Conservation (phyloP, 495 filamentous ascomycete species). For the Bombardia bombarda region DNA sequence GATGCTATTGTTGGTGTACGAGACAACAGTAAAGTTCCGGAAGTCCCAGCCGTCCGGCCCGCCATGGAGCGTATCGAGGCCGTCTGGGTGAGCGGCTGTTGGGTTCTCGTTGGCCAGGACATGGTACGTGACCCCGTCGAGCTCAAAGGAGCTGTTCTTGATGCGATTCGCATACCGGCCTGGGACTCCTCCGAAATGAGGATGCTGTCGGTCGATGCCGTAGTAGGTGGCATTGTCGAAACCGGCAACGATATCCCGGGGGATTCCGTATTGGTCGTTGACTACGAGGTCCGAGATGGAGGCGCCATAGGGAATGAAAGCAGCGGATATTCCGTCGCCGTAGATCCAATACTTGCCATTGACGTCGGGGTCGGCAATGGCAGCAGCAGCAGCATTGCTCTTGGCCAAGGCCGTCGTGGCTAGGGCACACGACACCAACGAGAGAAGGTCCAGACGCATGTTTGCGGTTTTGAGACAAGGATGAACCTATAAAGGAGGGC, state of each 20-base stretch:
- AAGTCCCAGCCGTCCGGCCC: conserved; percentile 75
- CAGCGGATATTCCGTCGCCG: conserved; percentile 61
- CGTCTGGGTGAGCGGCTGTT: conserved; percentile 34
- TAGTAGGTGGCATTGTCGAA: conserved; percentile 75
- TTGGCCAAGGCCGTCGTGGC: not conserved
- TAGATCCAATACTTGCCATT: conserved; percentile 64
- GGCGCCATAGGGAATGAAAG: conserved; percentile 73
- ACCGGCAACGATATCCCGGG: conserved; percentile 63
- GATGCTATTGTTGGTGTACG: conserved; percentile 57
- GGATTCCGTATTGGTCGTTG: conserved; percentile 57
- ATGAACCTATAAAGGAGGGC: not conserved
- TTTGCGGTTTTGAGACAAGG: not conserved
- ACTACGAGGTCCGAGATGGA: conserved; percentile 67
- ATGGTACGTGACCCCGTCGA: conserved; percentile 59
- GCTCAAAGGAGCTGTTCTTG: conserved; percentile 71
- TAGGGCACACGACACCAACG: not conserved
- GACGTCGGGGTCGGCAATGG: conserved; percentile 28
- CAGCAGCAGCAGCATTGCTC: no score
- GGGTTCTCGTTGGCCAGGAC: conserved; percentile 64
- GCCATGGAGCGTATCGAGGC: conserved; percentile 69
- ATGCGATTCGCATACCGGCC: conserved; percentile 84
- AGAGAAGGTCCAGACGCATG: conserved; percentile 1
- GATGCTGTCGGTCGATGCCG: conserved; percentile 55
- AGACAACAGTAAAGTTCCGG: conserved; percentile 70
- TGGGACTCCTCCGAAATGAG: conserved; percentile 68